Base-by-base conservation (phyloP, 164 flowering plant species). In the Vitis rotundifolia region DNA sequence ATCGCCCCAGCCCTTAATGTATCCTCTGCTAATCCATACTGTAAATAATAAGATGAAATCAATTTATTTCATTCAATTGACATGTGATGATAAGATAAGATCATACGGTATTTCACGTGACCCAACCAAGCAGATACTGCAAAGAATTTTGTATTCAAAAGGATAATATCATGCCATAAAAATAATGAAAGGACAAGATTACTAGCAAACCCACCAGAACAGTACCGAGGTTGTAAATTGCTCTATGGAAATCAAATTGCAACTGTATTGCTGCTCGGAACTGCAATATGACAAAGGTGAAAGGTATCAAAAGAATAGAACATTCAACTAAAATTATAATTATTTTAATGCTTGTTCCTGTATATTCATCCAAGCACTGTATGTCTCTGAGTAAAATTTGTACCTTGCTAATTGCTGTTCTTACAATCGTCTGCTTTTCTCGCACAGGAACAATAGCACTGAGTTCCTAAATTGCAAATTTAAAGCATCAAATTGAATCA, bases 1-100 rank as follows among this genome's bases (percentile, higher is more conserved):
- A 76, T 77, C 57, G 89, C 87, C 58, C 98, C 97, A 64, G 86
- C 83, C 83, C 98, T 90, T 78, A 93, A 76, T 54, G 97, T 90
- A 85, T 95, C 99, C 78, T 93, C 98, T 22, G 99, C 99, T 79
- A 95, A 82, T 70, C 97, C 99, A 82, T 95, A 95, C 98, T 95
- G 91, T 73, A 73, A 65, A 48, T 22, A 13, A 53, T 9, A 59
- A 59, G 4, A 56, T 9, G 49, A 37, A 11, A 47, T 19, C 0
- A 19, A 31, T 51, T 14, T 11, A 26, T 8, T 55, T 64, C 47
- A 66, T 26, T 50, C 54, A 54, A 29, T n/a, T 50, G 50, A 12
- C 67, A 59, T 18, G 51, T 49, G 11, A n/a, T 49, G 22, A 61
- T 59, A 44, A 31, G 44, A 5, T 9, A 52, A 49, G 28, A 67